These are phyloP conservation scores for Xylaria sp. DNA, from an alignment of 2,329 filamentous ascomycete species.

Conservation along the genomic window DNA sequence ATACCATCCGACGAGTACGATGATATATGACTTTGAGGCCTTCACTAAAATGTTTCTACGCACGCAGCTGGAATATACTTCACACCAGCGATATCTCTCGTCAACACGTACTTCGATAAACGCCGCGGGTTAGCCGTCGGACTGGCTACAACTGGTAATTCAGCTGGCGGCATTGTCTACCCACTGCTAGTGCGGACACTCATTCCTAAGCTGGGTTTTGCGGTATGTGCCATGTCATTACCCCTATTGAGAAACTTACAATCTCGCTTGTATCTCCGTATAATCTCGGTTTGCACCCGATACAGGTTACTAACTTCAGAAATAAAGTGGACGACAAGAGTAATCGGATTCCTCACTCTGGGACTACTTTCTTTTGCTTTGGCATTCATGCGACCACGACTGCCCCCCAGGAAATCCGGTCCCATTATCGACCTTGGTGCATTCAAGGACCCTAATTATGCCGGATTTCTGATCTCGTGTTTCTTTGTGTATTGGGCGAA, in stretches of 20 bases:
- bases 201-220: conserved; percentile 46
- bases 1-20: neutral
- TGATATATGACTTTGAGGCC: neutral
- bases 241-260: neutral
- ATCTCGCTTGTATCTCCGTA: neutral
- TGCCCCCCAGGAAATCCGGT: conserved; percentile 48
- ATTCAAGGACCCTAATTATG: conserved; percentile 48
- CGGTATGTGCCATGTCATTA: conserved; percentile 26
- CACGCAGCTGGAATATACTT: neutral
- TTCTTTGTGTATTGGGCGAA: conserved; percentile 55
- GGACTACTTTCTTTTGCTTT: conserved; percentile 80
- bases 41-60: neutral
- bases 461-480: conserved; percentile 50
- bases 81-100: conserved; percentile 15
- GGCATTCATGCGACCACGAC: conserved; percentile 47
- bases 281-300: neutral
- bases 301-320: conserved; percentile 9
- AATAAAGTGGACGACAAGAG: conserved; percentile 46
- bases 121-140: conserved; percentile 67
- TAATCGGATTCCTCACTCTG: conserved; percentile 69
- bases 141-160: conserved; percentile 66
- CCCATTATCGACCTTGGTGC: conserved; percentile 47
- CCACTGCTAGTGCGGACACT: conserved; percentile 53
- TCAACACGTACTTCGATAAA: conserved; percentile 70
- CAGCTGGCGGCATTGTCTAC: conserved; percentile 64